phyloP scores from a whole-genome alignment of 352 stramenopile genomes.

The Phytophthora idaei region DNA sequence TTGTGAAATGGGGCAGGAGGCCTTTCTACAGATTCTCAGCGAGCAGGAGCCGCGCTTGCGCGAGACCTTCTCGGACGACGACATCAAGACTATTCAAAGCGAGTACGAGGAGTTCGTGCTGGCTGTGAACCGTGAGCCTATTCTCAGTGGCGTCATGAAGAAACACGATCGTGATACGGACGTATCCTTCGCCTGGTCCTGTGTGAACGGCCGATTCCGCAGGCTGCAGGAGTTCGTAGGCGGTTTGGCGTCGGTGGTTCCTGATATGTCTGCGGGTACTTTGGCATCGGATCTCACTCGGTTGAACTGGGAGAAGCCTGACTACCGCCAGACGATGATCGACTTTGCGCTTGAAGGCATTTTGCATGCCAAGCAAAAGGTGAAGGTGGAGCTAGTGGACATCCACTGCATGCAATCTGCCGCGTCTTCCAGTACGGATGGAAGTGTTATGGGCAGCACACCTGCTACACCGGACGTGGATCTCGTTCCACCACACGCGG shows the following conservation, averaged over 20 bases:
- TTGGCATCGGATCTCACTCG: slow-evolving; percentile 45
- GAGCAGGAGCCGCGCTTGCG: slow-evolving; percentile 48
- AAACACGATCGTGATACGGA: slow-evolving; percentile 66
- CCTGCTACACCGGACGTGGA: slow-evolving; percentile 25
- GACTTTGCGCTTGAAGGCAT: slow-evolving; percentile 73
- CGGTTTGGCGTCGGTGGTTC: slow-evolving; percentile 50
- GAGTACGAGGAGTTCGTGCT: slow-evolving; percentile 59
- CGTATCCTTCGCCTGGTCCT: slow-evolving; percentile 69
- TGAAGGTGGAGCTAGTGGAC: slow-evolving; percentile 66
- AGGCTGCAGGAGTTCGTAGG: slow-evolving; percentile 67
- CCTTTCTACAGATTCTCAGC: slow-evolving; percentile 47
- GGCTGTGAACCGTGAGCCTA: slow-evolving; percentile 51
- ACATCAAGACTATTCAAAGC: slow-evolving; percentile 48
- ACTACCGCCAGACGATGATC: slow-evolving; percentile 63
- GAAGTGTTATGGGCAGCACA: slow-evolving; percentile 6
- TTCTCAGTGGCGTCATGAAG: slow-evolving; percentile 57
- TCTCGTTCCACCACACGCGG: slow-evolving; percentile 15
- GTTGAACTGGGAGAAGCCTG: slow-evolving; percentile 72
- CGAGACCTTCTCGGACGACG: slow-evolving; percentile 49
- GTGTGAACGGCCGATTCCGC: slow-evolving; percentile 51
- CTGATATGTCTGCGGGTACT: slow-evolving; percentile 37
- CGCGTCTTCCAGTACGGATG: slow-evolving; percentile 11
- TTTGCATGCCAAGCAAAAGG: slow-evolving; percentile 69
- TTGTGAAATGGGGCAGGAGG: slow-evolving; percentile 60
- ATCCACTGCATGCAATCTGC: slow-evolving; percentile 42